A percentile compares a stretch with the other conserved stretches of the same genome.
These are phyloP conservation scores for Cudoniella acicularis DNA, from an alignment of 495 filamentous ascomycete species.

Conservation along the genomic window DNA sequence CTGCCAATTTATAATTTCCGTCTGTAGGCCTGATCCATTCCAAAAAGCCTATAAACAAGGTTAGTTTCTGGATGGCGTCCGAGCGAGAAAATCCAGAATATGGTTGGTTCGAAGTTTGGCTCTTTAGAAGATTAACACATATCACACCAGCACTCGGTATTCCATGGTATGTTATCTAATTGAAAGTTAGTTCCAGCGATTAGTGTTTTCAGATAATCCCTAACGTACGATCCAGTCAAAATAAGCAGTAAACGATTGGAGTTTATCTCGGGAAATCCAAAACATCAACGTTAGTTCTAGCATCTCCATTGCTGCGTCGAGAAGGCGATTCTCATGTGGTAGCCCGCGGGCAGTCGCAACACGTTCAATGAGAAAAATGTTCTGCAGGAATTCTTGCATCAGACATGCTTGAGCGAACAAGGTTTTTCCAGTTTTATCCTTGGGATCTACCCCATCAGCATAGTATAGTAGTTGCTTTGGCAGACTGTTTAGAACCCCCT, in stretches of 20 bases:
- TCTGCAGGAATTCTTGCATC: conserved; percentile 17
- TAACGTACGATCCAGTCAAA: conserved; percentile 30
- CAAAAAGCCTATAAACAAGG: conserved; percentile 24
- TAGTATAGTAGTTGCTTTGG: conserved; percentile 21
- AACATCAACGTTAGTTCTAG: conserved; percentile 21
- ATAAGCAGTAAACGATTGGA: conserved; percentile 7
- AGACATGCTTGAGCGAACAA: conserved; percentile 15
- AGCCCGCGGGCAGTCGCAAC: conserved; percentile 18
- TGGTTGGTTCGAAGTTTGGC: neutral
- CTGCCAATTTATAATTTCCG: conserved; percentile 21
- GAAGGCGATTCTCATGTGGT: conserved; percentile 14
- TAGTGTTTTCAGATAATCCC: neutral
- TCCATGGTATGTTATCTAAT: conserved; percentile 17
- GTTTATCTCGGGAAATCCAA: conserved; percentile 21
- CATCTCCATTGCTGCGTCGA: conserved; percentile 23
- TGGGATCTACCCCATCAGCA: conserved; percentile 3
- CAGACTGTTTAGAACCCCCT: conserved; percentile 3
- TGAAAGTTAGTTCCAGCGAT: neutral
- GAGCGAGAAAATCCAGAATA: conserved; percentile 17
- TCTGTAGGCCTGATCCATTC: conserved; percentile 26
- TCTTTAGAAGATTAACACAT: conserved; percentile 24
- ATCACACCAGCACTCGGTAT: conserved; percentile 23
- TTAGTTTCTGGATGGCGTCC: conserved; percentile 25
- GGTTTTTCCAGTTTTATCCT: conserved; percentile 4
- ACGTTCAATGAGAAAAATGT: conserved; percentile 20